Base-by-base conservation (phyloP, 371 early-diverging fungal species). In the Actinomucor elegans region DNA sequence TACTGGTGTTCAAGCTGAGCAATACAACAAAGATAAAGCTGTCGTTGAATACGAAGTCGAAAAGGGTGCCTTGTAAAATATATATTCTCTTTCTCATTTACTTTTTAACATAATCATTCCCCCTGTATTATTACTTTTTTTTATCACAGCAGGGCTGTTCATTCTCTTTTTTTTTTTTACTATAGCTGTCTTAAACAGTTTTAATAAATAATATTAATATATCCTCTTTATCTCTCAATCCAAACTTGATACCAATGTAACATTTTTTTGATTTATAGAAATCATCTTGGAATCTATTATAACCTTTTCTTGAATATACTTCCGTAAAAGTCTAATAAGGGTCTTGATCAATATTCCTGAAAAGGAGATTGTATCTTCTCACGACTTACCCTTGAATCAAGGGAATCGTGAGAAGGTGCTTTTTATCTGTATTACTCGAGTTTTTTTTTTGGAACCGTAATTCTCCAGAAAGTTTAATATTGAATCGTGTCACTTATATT, bases 1-100 rank as follows among this genome's bases (percentile, higher is more conserved):
- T 28, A n/a, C 42, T 15, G 42, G 42, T 15, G 50, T 43, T 35
- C 21, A n/a, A 1, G 42, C 23, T 4, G 52, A 54, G 27, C 23
- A 44, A 11, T 41, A 53, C 2, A 41, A 52, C 35, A 20, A 36
- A 3, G 34, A 44, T n/a, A 29, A 37, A 6, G 32, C 23, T 21
- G 41, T 21, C 10, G 43, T 49, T 50, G 66, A 56, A 26, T 57
- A 57, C n/a, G 61, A 66, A 57, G 52, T 41, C 32, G 54, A 62
- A 41, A 62, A 62, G 45, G 24, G 14, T 26, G n/a, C n/a, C n/a
- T n/a, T n/a, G n/a, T n/a, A n/a, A n/a, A 26, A 42, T 26, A 7
- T 42, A 26, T n/a, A 14, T 27, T 3, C 20, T 15, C 2, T 20
- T 7, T 8, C 36, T n/a, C 9, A 11, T 12, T 21, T 23, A 40